Conservation (phyloP, 768 basidiomycete species). For the Tricholoma hemisulphureum region DNA sequence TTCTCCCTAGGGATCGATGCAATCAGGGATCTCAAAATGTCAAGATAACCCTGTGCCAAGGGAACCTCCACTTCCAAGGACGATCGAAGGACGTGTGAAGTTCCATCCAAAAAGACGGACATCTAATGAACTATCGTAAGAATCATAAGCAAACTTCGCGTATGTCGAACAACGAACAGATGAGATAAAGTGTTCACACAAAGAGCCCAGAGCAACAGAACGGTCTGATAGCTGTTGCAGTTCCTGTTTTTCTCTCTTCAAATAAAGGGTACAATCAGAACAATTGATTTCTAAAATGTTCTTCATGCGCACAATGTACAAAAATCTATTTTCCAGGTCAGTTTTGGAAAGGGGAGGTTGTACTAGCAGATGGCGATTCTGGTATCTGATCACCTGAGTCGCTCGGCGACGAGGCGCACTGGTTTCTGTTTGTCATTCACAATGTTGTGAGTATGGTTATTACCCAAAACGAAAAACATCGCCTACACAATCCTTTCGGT, state of each 20-base stretch:
- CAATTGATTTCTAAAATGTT: not conserved
- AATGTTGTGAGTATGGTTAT: not conserved
- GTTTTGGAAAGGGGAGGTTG: not conserved
- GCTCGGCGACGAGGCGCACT: not conserved
- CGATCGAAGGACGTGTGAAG: conserved; percentile 17
- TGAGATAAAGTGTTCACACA: conserved; percentile 27
- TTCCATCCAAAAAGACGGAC: conserved; percentile 22
- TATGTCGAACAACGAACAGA: conserved; percentile 15
- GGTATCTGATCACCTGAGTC: not conserved
- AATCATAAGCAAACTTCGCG: not conserved
- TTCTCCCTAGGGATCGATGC: not conserved
- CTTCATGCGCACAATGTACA: not conserved
- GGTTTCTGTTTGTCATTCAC: not conserved
- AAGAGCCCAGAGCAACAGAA: conserved; percentile 22
- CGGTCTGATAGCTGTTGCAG: conserved; percentile 22
- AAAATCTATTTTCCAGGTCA: not conserved
- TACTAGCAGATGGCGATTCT: not conserved
- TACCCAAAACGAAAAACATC: not conserved
- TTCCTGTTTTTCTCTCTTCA: conserved; percentile 12
- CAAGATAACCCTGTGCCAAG: conserved; percentile 24
- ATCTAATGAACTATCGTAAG: conserved; percentile 15
- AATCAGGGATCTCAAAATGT: conserved; percentile 17
- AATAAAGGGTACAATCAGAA: conserved; percentile 1
- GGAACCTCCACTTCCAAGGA: conserved; percentile 19
- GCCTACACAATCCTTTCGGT: not conserved